phyloP scores from a whole-genome alignment of 2,329 filamentous ascomycete genomes.

The Diaporthe citri region DNA sequence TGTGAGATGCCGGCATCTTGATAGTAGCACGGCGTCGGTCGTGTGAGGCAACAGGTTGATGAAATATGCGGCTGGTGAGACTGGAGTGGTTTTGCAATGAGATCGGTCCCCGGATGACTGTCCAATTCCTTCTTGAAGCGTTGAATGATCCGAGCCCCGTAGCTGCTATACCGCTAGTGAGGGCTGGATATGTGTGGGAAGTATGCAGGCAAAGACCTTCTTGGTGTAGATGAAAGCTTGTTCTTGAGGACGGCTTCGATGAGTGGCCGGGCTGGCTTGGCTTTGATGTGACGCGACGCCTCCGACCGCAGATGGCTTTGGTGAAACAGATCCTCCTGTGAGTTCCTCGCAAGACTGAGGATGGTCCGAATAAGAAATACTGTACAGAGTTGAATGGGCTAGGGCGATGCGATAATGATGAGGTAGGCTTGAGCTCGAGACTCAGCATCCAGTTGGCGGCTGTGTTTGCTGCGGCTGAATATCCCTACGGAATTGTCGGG shows the following conservation, averaged over 20 bases:
- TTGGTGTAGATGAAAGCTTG: background rate
- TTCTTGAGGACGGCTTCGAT: background rate
- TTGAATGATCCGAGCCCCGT: background rate
- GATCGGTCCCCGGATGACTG: background rate
- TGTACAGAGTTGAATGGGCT: background rate
- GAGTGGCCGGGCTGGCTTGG: conserved; percentile 1
- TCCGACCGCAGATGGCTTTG: background rate
- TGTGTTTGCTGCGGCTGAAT: conserved; percentile 21
- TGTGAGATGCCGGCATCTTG: conserved; percentile 50
- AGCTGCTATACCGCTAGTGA: background rate
- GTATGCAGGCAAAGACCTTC: background rate
- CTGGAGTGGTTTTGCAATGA: background rate
- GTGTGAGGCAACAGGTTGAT: background rate
- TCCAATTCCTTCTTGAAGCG: too few relatives aligned
- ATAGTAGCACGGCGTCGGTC: background rate
- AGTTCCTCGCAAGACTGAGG: background rate
- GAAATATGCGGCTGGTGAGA: background rate
- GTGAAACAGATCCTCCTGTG: background rate
- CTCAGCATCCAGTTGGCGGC: conserved; percentile 10
- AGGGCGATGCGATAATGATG: background rate
- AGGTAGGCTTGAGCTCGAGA: background rate
- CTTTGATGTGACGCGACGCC: background rate
- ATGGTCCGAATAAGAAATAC: background rate
- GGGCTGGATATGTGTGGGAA: background rate
- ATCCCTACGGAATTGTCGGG: background rate